A percentile compares a stretch with the other conserved stretches of the same genome.
phyloP scores from a whole-genome alignment of 1,284 basidiomycete species.

The Cryptococcus sp. region DNA sequence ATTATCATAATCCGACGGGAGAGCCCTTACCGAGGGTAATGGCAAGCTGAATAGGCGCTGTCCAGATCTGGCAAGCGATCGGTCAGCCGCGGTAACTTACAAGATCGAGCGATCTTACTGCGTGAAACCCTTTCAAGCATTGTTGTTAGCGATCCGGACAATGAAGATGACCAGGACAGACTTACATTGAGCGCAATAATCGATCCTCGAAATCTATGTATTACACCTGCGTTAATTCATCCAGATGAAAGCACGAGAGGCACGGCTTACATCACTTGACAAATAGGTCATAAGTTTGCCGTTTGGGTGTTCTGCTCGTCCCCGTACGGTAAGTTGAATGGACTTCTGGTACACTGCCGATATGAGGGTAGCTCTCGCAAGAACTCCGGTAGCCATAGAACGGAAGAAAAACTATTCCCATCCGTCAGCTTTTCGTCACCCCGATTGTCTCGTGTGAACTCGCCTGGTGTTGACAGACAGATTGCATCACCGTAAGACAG shows the following conservation, averaged over 20 bases:
- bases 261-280: slow-evolving; percentile 63
- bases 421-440: not conserved
- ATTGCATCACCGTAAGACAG: slow-evolving; percentile 62
- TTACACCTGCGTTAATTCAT: not conserved
- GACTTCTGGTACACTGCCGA: slow-evolving; percentile 73
- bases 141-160: not conserved
- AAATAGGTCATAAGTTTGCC: slow-evolving; percentile 74
- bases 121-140: slow-evolving; percentile 59
- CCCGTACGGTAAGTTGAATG: slow-evolving; percentile 65
- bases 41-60: slow-evolving; percentile 66
- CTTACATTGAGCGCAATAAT: slow-evolving; percentile 48
- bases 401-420: slow-evolving; percentile 71
- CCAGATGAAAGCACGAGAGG: not conserved
- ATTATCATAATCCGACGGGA: not conserved
- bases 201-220: slow-evolving; percentile 43
- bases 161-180: not conserved
- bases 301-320: slow-evolving; percentile 65
- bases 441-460: slow-evolving; percentile 7
- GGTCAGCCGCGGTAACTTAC: not conserved
- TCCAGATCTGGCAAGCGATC: slow-evolving; percentile 56
- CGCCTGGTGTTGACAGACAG: slow-evolving; percentile 66
- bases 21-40: slow-evolving; percentile 58
- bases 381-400: slow-evolving; percentile 69
- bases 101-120: slow-evolving; percentile 18
- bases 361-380: slow-evolving; percentile 71